Conservation (phyloP, 139 green algal species). For the Micractinium conductrix region DNA sequence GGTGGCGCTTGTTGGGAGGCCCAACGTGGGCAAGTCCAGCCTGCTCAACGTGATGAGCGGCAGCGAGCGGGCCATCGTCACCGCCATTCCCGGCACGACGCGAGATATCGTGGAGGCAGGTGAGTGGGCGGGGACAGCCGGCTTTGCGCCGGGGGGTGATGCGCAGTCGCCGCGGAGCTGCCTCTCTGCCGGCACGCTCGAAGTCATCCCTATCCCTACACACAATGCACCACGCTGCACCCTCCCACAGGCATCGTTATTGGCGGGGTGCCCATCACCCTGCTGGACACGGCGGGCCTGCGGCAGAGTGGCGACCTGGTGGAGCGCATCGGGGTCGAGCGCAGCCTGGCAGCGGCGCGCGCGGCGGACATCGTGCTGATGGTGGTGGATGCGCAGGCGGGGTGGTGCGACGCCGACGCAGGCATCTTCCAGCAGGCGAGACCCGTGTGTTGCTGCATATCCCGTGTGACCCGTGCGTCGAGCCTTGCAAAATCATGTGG, state of each 20-base stretch:
- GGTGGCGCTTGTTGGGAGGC: slow-evolving; percentile 91
- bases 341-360: slow-evolving; percentile 60
- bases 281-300: slow-evolving; percentile 97
- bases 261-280: slow-evolving; percentile 83
- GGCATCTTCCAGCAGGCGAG: slow-evolving; percentile 71
- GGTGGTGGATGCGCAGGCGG: slow-evolving; percentile 79
- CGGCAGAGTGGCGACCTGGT: slow-evolving; percentile 79
- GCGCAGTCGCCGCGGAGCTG: no score
- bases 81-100: slow-evolving; percentile 92
- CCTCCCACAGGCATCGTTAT: slow-evolving; percentile 58
- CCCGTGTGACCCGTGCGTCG: no score
- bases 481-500: no score
- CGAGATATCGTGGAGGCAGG: slow-evolving; percentile 94
- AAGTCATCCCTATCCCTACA: no score
- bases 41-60: slow-evolving; percentile 91
- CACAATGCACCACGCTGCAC: no score
- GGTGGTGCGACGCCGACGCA: slow-evolving; percentile 79
- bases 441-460: no score
- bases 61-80: slow-evolving; percentile 94
- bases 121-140: slow-evolving; percentile 20
- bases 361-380: slow-evolving; percentile 88
- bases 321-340: slow-evolving; percentile 86
- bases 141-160: no score
- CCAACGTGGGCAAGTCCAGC: slow-evolving; percentile 97
- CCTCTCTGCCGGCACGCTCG: no score